Evolutionary conservation across 2,329 filamentous ascomycete species (phyloP), one percentile per base, ranked within the genome.

Genomic region (Colletotrichum neosansevieriae): DNA sequence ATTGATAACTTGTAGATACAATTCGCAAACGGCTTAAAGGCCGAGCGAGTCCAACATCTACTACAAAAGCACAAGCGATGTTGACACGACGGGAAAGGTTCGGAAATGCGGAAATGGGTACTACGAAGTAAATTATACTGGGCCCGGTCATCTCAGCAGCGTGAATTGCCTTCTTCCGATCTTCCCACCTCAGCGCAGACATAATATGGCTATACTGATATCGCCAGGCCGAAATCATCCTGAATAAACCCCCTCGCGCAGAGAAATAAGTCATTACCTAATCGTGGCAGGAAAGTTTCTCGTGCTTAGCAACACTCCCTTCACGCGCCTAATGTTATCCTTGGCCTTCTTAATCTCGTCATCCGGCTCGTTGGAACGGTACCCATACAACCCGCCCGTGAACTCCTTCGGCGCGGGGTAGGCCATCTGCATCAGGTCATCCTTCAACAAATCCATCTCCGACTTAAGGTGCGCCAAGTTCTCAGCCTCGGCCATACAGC

Each of bases 341-440:
- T 92, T 92, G 19, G 92, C 84, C 75, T 87, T 89, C 71, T 88
- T 88, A 73, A 94, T 89, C 79, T 92, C 91, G 78, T 95, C 92
- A 70, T 89, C 86, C 34, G 86, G 85, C 73, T 89, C 89, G 57
- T 79, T 78, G 72, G 77, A 82, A 34, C 77, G 79, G 36, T 74
- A 77, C 13, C 82, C 80, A 70, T 85, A 83, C 59, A 83, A 69
- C 56, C 76, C 72, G 67, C 78, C 76, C 60, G 79, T 71, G 66
- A 79, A 81, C 24, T 83, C 80, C 4, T 76, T 70, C 72, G 87
- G 71, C 60, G 77, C 70, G 53, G 79, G 76, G 73, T 87, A 88
- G 10, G 84, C 84, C 75, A 93, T 75, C 53, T 80, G 82, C 71
- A 92, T 89, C 9, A 94, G 80, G 67, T 94, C 91, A 54, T 89